A percentile compares a stretch with the other conserved stretches of the same genome.
phyloP scores from a whole-genome alignment of 2,329 filamentous ascomycete genomes.

The Nannizzia gypsea region DNA sequence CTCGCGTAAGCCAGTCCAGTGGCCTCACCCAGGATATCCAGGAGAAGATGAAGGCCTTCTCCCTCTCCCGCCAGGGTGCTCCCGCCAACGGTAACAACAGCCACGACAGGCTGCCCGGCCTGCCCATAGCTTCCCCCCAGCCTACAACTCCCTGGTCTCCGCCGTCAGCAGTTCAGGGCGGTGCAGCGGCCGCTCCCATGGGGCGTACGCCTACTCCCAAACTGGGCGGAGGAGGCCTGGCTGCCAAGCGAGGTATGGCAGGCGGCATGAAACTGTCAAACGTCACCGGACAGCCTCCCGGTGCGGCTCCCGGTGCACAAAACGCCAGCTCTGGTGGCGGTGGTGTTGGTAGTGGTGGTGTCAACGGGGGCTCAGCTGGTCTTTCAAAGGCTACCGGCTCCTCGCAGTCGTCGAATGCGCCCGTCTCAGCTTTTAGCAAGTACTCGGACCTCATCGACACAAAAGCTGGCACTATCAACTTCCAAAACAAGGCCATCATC shows the following conservation, averaged over 20 bases:
- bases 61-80: slow-evolving; percentile 43
- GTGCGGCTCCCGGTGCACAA: slow-evolving; percentile 7
- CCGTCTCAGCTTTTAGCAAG: slow-evolving; percentile 45
- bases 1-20: slow-evolving; percentile 36
- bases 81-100: neutral
- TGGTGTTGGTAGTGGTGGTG: too few species aligned
- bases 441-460: slow-evolving; percentile 79
- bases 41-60: slow-evolving; percentile 59
- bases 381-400: slow-evolving; percentile 1
- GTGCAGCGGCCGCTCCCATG: neutral
- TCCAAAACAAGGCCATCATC: slow-evolving; percentile 83
- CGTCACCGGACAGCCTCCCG: slow-evolving; percentile 26
- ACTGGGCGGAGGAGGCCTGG: slow-evolving; percentile 31
- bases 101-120: neutral
- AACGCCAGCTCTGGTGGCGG: neutral
- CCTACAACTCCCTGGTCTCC: slow-evolving; percentile 8
- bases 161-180: slow-evolving; percentile 13
- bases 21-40: slow-evolving; percentile 52
- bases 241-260: slow-evolving; percentile 37
- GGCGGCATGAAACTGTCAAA: slow-evolving; percentile 39
- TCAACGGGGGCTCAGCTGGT: neutral
- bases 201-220: slow-evolving; percentile 24
- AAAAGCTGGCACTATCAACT: slow-evolving; percentile 80
- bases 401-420: slow-evolving; percentile 7
- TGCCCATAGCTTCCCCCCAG: neutral